Conservation (phyloP, 2,329 filamentous ascomycete genomes). For the Xylaria digitata region DNA sequence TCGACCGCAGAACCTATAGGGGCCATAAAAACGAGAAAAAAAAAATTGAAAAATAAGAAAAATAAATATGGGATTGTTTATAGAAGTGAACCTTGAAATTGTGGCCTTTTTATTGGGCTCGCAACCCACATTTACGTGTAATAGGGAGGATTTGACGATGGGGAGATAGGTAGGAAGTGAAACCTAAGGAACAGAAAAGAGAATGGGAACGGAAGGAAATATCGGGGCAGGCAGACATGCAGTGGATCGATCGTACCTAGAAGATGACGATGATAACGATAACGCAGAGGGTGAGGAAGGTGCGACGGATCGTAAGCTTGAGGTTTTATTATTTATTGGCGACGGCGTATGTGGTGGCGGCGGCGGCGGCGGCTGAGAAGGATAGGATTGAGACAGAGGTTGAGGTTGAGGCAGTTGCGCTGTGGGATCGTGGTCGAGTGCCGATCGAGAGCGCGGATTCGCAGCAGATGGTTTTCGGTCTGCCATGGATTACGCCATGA, state of each 20-base stretch:
- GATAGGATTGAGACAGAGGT: background rate
- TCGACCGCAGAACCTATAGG: background rate
- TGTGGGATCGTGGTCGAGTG: slow-evolving; percentile 64
- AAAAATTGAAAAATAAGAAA: background rate
- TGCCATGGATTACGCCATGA: slow-evolving; percentile 77
- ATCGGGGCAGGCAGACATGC: slow-evolving; percentile 18
- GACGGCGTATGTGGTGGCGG: slow-evolving; percentile 22
- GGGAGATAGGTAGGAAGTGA: background rate
- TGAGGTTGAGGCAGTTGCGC: slow-evolving; percentile 58
- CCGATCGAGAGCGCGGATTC: slow-evolving; percentile 63
- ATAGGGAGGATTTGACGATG: slow-evolving; percentile 1
- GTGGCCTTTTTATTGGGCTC: slow-evolving; percentile 10
- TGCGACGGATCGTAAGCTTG: slow-evolving; percentile 42
- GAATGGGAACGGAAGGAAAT: slow-evolving; percentile 12
- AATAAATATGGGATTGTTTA: background rate
- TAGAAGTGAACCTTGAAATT: background rate
- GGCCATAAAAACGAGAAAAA: background rate
- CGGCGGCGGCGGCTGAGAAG: slow-evolving; percentile 11
- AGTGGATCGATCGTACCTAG: slow-evolving; percentile 48
- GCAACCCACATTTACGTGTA: slow-evolving; percentile 14
- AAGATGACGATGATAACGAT: slow-evolving; percentile 42
- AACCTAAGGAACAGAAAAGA: background rate
- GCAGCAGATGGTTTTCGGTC: slow-evolving; percentile 65
- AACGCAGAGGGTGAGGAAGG: slow-evolving; percentile 42
- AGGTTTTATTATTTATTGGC: slow-evolving; percentile 16